phyloP scores from a whole-genome alignment of 371 early-diverging fungal species.

The Amoeboaphelidium protococcarum region DNA sequence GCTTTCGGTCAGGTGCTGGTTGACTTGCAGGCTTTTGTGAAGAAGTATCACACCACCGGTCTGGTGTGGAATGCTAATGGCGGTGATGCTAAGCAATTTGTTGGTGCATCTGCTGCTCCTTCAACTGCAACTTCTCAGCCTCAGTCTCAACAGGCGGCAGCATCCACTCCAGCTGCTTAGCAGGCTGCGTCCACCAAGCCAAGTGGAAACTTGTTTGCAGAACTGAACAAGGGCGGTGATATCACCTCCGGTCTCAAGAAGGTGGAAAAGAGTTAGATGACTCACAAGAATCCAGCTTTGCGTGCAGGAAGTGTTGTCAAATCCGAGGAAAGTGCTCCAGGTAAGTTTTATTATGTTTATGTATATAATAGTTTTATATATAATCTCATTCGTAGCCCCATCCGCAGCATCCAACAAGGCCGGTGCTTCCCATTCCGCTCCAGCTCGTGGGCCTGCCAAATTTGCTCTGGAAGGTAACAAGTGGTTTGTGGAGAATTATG shows the following conservation, averaged over 20 bases:
- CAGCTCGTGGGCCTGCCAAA: constrained; percentile 43
- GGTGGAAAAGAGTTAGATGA: constrained; percentile 83
- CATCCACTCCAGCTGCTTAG: background rate
- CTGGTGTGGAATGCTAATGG: constrained; percentile 69
- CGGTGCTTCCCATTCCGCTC: constrained; percentile 25
- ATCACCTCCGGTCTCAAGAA: constrained; percentile 63
- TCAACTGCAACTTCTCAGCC: no score
- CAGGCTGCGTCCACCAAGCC: background rate
- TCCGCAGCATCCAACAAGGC: constrained; percentile 22
- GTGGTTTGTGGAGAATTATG: constrained; percentile 73
- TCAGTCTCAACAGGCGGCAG: background rate
- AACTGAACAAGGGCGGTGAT: constrained; percentile 49
- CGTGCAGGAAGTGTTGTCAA: constrained; percentile 30
- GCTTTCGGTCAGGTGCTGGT: constrained; percentile 33
- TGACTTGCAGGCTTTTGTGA: constrained; percentile 53
- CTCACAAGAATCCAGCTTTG: constrained; percentile 78
- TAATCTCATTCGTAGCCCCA: constrained; percentile 3
- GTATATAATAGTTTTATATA: background rate
- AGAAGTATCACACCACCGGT: constrained; percentile 65
- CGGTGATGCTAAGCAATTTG: constrained; percentile 28
- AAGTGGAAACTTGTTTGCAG: constrained; percentile 57
- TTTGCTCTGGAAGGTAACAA: constrained; percentile 60
- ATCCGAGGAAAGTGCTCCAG: constrained; percentile 2
- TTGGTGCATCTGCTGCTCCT: no score
- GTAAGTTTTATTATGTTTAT: no score